phyloP scores from a whole-genome alignment of 2,329 filamentous ascomycete genomes.

The Scedosporium minutisporum region DNA sequence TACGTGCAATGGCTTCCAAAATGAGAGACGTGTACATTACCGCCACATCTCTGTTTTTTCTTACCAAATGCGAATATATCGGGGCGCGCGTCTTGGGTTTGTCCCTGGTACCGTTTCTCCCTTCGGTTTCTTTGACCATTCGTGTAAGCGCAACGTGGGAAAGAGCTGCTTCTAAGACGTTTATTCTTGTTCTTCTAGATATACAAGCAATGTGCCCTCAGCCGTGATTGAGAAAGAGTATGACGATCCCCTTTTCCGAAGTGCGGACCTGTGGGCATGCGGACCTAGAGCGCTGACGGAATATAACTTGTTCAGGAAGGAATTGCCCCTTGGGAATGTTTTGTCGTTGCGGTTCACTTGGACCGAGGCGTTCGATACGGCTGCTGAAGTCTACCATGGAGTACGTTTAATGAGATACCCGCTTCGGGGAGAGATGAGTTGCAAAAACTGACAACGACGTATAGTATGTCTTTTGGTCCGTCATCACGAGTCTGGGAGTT shows the following conservation, averaged over 20 bases:
- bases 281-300: conserved; percentile 45
- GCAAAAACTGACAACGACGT: conserved; percentile 12
- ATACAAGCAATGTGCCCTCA: conserved; percentile 24
- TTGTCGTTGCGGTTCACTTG: conserved; percentile 65
- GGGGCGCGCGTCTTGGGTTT: neutral
- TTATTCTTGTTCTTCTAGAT: neutral
- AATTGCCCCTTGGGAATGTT: conserved; percentile 60
- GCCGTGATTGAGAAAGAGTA: conserved; percentile 64
- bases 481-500: conserved; percentile 79
- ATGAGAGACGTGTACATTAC: conserved; percentile 4
- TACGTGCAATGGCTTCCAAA: conserved; percentile 93
- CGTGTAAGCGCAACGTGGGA: neutral
- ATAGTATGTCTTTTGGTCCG: conserved; percentile 91
- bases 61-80: neutral
- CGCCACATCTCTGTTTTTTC: neutral
- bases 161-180: neutral
- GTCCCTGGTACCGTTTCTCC: conserved; percentile 38
- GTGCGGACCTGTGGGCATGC: neutral
- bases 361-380: conserved; percentile 66
- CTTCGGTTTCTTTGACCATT: neutral
- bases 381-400: conserved; percentile 84
- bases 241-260: conserved; percentile 18
- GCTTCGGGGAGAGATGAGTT: neutral
- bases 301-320: conserved; percentile 48
- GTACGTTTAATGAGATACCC: conserved; percentile 38